Evolutionary conservation across 129 eudicot species (phyloP).

Genomic region (Chrysanthemum lavandulifolium): DNA sequence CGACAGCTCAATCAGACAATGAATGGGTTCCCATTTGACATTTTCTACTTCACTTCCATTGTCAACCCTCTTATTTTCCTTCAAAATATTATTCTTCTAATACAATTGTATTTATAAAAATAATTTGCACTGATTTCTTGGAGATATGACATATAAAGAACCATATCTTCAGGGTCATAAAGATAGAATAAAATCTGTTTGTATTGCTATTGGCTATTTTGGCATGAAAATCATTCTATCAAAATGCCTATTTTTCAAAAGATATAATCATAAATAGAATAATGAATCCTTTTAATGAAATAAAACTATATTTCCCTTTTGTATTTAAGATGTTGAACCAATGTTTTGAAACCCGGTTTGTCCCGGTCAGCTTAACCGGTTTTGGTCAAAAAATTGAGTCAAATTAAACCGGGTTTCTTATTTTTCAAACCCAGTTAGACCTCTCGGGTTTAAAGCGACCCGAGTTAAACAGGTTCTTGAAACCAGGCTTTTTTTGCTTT

Average conservation of each 20-base stretch:
- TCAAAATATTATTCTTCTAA: conserved; percentile 3
- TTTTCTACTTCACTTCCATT: conserved; percentile 22
- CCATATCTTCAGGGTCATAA: conserved; percentile 14
- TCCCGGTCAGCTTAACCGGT: too few relatives aligned
- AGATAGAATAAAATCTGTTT: neutral
- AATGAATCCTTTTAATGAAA: too few relatives aligned
- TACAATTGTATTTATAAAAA: conserved; percentile 2
- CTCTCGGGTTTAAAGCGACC: too few relatives aligned
- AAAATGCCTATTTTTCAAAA: neutral
- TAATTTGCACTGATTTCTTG: neutral
- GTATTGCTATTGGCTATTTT: neutral
- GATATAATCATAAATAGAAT: neutral
- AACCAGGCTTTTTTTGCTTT: too few relatives aligned
- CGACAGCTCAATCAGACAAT: conserved; percentile 30
- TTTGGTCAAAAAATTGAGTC: too few relatives aligned
- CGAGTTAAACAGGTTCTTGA: too few relatives aligned
- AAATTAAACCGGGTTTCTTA: too few relatives aligned
- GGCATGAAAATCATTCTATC: neutral
- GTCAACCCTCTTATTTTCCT: conserved; percentile 25
- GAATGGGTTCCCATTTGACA: conserved; percentile 32
- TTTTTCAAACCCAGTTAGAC: too few relatives aligned
- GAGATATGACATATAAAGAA: conserved; percentile 17
- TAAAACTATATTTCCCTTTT: too few relatives aligned
- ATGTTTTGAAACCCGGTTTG: too few relatives aligned
- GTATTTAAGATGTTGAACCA: too few relatives aligned